Base-by-base conservation (phyloP, 2,329 filamentous ascomycete species). In the Gremmenia infestans region DNA sequence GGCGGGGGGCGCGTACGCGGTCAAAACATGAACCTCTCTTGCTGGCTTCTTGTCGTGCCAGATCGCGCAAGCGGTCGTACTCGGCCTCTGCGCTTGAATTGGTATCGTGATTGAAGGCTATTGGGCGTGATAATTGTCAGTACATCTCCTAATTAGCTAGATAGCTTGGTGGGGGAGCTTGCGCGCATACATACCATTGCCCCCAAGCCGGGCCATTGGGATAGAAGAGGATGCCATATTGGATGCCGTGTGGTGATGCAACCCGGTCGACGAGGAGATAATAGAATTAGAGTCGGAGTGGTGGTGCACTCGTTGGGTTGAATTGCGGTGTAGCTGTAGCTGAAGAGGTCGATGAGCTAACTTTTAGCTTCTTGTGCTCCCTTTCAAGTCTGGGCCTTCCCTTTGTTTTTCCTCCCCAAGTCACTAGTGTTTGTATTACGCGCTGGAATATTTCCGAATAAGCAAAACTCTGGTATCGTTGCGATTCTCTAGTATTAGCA, bases 31-130 rank as follows among this genome's bases (percentile, higher is more conserved):
- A 79, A 61, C 83, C 83, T 64, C 90, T 88, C 76, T 94, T 90
- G 51, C 79, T 76, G 56, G 88, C 90, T 78, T 96, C 92, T 66
- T 85, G 79, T 61, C 89, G 85, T 17, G 93, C 94, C 17, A 92
- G 80, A 64, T 87, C 86, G 67, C 94, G 90, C 46, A 97, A 81
- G 53, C 90, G 88, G 71, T 97, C 92, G 73, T 97, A 97, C 75
- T 97, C 92, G 64, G 80, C 83, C 77, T 97, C 92, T 54, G 83
- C 78, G 57, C 86, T 80, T 64, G 76, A 76, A 68, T 82, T 83
- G 63, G 85, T 78, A 57, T 79, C 80, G 71, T 91, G 86, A 73
- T 86, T 89, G 77, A 93, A 90, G 72, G 87, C 89, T 92, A 70
- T 40, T 9, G n/a, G 37, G 14, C 19, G 54, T 46, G 49, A 58